These are phyloP conservation scores for Penicillium longicatenatum DNA, from an alignment of 495 filamentous ascomycete species.

Conservation along the genomic window DNA sequence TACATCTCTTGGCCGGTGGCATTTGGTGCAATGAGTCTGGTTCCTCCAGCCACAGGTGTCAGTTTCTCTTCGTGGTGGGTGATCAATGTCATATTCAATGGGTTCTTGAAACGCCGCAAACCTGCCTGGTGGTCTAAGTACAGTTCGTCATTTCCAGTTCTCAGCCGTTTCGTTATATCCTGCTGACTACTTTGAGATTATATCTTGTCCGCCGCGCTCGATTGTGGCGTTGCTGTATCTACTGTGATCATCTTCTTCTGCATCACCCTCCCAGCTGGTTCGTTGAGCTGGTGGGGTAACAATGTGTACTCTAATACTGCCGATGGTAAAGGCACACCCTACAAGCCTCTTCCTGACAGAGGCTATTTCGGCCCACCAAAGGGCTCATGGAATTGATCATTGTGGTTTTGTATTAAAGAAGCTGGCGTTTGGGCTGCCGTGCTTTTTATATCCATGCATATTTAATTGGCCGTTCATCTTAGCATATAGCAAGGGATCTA, in stretches of 20 bases:
- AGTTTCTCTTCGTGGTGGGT: slow-evolving; percentile 71
- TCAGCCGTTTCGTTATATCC: slow-evolving; percentile 40
- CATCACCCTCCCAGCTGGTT: slow-evolving; percentile 63
- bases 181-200: slow-evolving; percentile 59
- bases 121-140: slow-evolving; percentile 68
- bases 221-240: slow-evolving; percentile 61
- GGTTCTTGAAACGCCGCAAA: slow-evolving; percentile 54
- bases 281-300: slow-evolving; percentile 71
- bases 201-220: slow-evolving; percentile 60
- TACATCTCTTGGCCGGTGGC: slow-evolving; percentile 68
- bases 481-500: too few species aligned
- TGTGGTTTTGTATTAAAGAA: neutral
- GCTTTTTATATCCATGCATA: neutral
- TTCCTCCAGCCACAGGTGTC: slow-evolving; percentile 68
- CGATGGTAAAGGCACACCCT: slow-evolving; percentile 49
- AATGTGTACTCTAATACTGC: slow-evolving; percentile 48
- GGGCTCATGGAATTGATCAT: slow-evolving; percentile 42
- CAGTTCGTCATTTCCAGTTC: slow-evolving; percentile 47
- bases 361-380: slow-evolving; percentile 63
- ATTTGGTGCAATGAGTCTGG: slow-evolving; percentile 63
- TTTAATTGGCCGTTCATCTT: neutral
- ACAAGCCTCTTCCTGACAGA: slow-evolving; percentile 34
- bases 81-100: slow-evolving; percentile 67
- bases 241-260: slow-evolving; percentile 69
- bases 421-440: neutral